Conservation (phyloP, 2,329 filamentous ascomycete species). For the Shiraia sp. region DNA sequence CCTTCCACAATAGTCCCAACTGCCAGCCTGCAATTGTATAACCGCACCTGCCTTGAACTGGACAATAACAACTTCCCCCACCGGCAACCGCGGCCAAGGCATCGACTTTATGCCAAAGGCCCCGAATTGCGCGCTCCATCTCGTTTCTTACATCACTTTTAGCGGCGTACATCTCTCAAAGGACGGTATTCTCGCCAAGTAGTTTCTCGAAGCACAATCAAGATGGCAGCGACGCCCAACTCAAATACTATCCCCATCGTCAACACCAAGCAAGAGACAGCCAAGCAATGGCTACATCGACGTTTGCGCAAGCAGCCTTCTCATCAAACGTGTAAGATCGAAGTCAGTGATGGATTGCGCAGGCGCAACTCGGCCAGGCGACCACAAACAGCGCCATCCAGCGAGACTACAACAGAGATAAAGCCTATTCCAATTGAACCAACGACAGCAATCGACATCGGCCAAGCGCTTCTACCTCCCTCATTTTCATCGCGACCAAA, state of each 20-base stretch:
- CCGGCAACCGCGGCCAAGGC: not conserved
- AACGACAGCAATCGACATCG: conserved; percentile 9
- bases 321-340: conserved; percentile 11
- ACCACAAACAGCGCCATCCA: conserved; percentile 31
- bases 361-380: conserved; percentile 17
- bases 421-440: conserved; percentile 4
- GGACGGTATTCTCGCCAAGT: conserved; percentile 16
- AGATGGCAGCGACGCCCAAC: conserved; percentile 26
- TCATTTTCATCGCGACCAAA: conserved; percentile 25
- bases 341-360: conserved; percentile 4
- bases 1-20: conserved; percentile 3
- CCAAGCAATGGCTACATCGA: conserved; percentile 32
- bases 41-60: not conserved
- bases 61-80: conserved; percentile 1
- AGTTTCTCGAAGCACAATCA: conserved; percentile 9
- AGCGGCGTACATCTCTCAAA: conserved; percentile 17
- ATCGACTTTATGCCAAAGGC: not conserved
- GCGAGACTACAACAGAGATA: conserved; percentile 1
- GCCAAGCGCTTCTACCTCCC: conserved; percentile 10
- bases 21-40: conserved; percentile 1
- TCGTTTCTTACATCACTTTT: conserved; percentile 11
- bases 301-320: conserved; percentile 25
- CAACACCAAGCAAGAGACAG: conserved; percentile 17
- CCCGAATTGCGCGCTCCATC: not conserved
- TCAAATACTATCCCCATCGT: conserved; percentile 13